Evolutionary conservation across 192 early-diverging fungal species (phyloP), one percentile per base, ranked within the genome.

Genomic region (Powellomyces hirtus): DNA sequence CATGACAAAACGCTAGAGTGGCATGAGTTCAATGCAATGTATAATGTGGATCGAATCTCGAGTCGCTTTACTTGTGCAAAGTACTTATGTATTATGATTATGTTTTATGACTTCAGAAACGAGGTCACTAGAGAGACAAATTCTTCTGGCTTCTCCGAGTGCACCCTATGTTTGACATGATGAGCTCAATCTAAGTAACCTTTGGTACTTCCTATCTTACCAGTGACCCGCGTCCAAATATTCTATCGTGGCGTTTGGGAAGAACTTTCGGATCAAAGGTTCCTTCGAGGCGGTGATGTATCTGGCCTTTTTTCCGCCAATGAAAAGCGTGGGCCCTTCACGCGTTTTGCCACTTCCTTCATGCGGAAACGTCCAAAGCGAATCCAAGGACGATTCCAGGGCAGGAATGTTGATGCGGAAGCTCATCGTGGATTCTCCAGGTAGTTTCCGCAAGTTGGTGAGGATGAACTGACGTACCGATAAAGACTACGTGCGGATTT

Each of bases 181-280:
- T 2, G 22, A 2, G 2, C 29, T 29, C 8, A 7, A 38, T 7
- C 13, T 29, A 11, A 38, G 42, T 11, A 56, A 30, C 2, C 20
- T 4, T 3, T 34, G 3, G 1, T 5, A 27, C 4, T 34, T 0
- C 49, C 2, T 37, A 0, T 7, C 70, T 46, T 40, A 77, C 96
- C 96, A 98, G 71, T 98, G 96, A 0, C 94, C 94, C 20, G 94
- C 85, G 50, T 97, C 87, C 22, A 98, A 67, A 56, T 78, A 76
- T 13, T 72, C 72, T 26, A 96, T 61, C 58, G 81, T 64, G 2
- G 85, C 72, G 22, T 89, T 71, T 1, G 96, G 93, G 67, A 98
- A 98, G 44, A 84, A 82, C 11, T 62, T 38, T 44, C 74, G 56
- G 61, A 98, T 96, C 13, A 45, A 63, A 8, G 81, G 78, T 13